Evolutionary conservation across 805 yeast species (phyloP).

Genomic region (Starmerella floris): DNA sequence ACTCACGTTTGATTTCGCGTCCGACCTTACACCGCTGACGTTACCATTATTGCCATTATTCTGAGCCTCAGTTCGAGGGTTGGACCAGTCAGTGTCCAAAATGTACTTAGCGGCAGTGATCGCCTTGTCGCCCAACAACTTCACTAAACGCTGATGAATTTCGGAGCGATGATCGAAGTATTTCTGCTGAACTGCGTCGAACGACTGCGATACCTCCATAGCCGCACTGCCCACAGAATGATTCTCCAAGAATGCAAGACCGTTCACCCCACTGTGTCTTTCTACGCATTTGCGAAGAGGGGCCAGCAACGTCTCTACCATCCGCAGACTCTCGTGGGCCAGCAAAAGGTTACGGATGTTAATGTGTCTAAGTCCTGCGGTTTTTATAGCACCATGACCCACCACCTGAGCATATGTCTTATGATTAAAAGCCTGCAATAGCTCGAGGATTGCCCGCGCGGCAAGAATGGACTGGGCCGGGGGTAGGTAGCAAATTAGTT

Average conservation of each 20-base stretch:
- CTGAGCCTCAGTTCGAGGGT: slow-evolving; percentile 13
- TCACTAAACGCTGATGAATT: slow-evolving; percentile 48
- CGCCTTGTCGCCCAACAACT: slow-evolving; percentile 57
- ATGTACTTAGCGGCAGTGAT: slow-evolving; percentile 38
- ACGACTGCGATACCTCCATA: slow-evolving; percentile 17
- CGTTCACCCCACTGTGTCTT: slow-evolving; percentile 19
- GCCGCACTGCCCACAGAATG: not conserved
- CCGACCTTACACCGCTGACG: not conserved
- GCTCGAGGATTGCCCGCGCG: slow-evolving; percentile 28
- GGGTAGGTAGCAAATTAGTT: slow-evolving; percentile 43
- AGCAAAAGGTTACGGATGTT: slow-evolving; percentile 60
- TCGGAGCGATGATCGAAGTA: slow-evolving; percentile 51
- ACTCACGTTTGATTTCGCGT: slow-evolving; percentile 33
- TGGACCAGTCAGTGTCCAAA: slow-evolving; percentile 38
- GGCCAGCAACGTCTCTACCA: slow-evolving; percentile 32
- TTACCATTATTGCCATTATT: not conserved
- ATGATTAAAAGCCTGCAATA: slow-evolving; percentile 41
- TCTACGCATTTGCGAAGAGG: slow-evolving; percentile 26
- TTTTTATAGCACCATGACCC: slow-evolving; percentile 61
- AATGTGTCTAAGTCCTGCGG: slow-evolving; percentile 58
- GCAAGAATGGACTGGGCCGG: slow-evolving; percentile 28
- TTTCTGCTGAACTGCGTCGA: slow-evolving; percentile 31
- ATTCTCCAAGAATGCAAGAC: not conserved
- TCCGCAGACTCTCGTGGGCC: slow-evolving; percentile 50
- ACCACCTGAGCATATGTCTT: slow-evolving; percentile 48